Evolutionary conservation across 306 rosid species (phyloP).

Genomic region (Prunus fruticosa): DNA sequence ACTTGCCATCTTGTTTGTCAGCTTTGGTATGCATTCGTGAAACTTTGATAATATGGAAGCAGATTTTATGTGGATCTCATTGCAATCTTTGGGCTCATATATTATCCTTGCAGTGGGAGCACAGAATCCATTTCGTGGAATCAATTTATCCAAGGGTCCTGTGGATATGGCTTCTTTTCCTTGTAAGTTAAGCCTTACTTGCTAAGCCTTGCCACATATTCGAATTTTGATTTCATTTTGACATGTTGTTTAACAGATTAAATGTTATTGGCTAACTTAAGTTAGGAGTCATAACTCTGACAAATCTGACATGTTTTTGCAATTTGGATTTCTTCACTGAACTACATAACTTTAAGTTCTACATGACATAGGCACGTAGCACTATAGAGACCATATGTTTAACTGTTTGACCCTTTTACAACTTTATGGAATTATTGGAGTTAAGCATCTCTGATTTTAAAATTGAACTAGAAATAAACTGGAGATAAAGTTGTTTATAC

Average conservation of each 20-base stretch:
- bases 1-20: slow-evolving; percentile 58
- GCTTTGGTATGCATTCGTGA: slow-evolving; percentile 57
- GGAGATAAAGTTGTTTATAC: neutral
- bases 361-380: neutral
- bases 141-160: slow-evolving; percentile 36
- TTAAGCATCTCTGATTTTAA: neutral
- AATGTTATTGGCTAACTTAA: neutral
- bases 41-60: slow-evolving; percentile 8
- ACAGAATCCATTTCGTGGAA: slow-evolving; percentile 41
- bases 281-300: neutral
- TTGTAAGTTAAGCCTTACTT: slow-evolving; percentile 54
- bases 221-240: neutral
- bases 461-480: neutral
- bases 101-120: slow-evolving; percentile 49
- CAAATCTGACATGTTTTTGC: neutral
- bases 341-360: neutral
- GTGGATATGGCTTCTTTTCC: slow-evolving; percentile 47
- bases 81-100: slow-evolving; percentile 14
- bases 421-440: slow-evolving; percentile 2
- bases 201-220: slow-evolving; percentile 5
- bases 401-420: neutral
- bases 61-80: slow-evolving; percentile 1
- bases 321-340: neutral
- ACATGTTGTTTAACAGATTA: neutral
- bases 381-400: neutral